phyloP scores from a whole-genome alignment of 2,329 filamentous ascomycete genomes.

The Hirsutella thompsonii region DNA sequence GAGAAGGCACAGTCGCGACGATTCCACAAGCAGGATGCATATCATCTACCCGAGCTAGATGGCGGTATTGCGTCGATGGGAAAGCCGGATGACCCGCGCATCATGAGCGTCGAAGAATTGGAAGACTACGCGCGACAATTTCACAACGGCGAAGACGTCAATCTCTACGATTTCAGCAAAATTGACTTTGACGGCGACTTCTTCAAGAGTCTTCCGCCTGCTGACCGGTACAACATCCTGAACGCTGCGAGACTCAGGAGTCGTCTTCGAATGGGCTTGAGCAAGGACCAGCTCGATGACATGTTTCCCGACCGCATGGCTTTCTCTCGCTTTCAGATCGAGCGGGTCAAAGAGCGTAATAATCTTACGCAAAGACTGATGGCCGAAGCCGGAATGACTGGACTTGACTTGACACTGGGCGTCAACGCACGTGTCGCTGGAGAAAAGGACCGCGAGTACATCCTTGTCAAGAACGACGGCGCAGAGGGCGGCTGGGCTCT shows the following conservation, averaged over 20 bases:
- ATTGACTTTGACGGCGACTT: constrained; percentile 97
- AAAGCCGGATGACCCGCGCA: constrained; percentile 78
- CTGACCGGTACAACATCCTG: constrained; percentile 91
- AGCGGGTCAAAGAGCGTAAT: constrained; percentile 83
- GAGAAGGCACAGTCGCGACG: constrained; percentile 62
- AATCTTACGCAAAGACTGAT: constrained; percentile 90
- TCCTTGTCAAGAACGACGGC: constrained; percentile 88
- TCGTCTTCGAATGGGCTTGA: constrained; percentile 85
- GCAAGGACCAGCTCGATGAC: constrained; percentile 84
- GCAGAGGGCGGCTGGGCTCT: constrained; percentile 93
- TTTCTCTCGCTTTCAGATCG: constrained; percentile 93
- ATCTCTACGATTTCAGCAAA: constrained; percentile 91
- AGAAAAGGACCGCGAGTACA: constrained; percentile 86
- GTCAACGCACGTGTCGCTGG: constrained; percentile 59
- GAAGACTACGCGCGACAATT: constrained; percentile 92
- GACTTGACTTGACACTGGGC: constrained; percentile 56
- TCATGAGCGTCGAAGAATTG: constrained; percentile 91
- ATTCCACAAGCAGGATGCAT: constrained; percentile 87
- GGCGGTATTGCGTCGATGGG: constrained; percentile 75
- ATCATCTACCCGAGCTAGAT: constrained; percentile 82
- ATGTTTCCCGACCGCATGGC: constrained; percentile 99
- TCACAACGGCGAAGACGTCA: constrained; percentile 81
- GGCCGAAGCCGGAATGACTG: constrained; percentile 84
- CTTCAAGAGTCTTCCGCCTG: constrained; percentile 78
- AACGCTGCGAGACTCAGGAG: constrained; percentile 86